phyloP scores from a whole-genome alignment of 176 grass and related monocot species.

The Cocos nucifera region DNA sequence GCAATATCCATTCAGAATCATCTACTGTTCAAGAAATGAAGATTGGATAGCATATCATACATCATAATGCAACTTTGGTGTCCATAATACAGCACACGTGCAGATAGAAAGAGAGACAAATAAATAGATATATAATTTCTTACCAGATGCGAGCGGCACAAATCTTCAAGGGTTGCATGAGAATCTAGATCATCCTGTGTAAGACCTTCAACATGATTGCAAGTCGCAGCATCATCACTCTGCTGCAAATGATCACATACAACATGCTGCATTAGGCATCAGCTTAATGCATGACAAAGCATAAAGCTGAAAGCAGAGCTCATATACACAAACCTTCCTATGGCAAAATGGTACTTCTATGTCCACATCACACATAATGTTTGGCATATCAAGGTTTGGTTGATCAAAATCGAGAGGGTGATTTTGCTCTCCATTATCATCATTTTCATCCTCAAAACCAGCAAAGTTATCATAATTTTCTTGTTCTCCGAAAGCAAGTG shows the following conservation, averaged over 20 bases:
- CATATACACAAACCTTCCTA: slow-evolving; percentile 31
- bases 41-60: too few species aligned
- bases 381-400: slow-evolving; percentile 22
- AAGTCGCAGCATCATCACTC: slow-evolving; percentile 10
- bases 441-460: slow-evolving; percentile 34
- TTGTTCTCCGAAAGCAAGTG: slow-evolving; percentile 52
- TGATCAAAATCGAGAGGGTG: slow-evolving; percentile 30
- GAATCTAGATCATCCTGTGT: slow-evolving; percentile 33
- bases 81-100: too few species aligned
- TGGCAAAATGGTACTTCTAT: slow-evolving; percentile 27
- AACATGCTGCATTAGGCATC: slow-evolving; percentile 16
- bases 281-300: background rate
- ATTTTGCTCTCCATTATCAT: slow-evolving; percentile 31
- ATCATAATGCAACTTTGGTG: too few species aligned
- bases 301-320: background rate
- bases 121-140: background rate
- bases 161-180: slow-evolving; percentile 55
- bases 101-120: background rate
- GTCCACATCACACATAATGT: slow-evolving; percentile 34
- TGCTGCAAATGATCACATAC: slow-evolving; percentile 26
- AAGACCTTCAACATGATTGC: slow-evolving; percentile 21
- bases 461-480: slow-evolving; percentile 26
- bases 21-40: too few species aligned
- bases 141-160: slow-evolving; percentile 81
- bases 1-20: too few species aligned